Percentiles rank a stretch among this genome's conserved stretches.
phyloP scores from a whole-genome alignment of 208 protist species.

The Crithidia thermophila region DNA sequence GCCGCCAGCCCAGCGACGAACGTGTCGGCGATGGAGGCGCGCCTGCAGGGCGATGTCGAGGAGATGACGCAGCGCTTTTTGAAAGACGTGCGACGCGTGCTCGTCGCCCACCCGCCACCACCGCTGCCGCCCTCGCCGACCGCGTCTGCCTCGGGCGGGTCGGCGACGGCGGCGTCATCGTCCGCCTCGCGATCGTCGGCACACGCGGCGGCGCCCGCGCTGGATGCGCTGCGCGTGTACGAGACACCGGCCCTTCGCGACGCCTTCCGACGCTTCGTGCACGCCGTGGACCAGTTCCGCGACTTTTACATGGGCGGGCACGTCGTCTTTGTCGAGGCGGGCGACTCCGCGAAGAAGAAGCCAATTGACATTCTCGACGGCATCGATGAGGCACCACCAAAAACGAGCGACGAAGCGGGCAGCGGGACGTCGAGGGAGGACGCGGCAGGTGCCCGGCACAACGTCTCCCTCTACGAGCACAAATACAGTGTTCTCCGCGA shows the following conservation, averaged over 20 bases:
- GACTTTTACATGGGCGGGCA: conserved; percentile 35
- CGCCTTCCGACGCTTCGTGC: conserved; percentile 34
- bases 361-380: not conserved
- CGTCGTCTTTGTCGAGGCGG: not conserved
- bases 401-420: not conserved
- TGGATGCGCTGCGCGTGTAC: conserved; percentile 33
- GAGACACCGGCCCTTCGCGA: conserved; percentile 26
- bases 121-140: not conserved
- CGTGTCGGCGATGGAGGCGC: conserved; percentile 22
- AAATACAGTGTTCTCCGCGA: conserved; percentile 10
- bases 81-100: conserved; percentile 44
- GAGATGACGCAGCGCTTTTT: conserved; percentile 39
- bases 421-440: not conserved
- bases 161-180: not conserved
- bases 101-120: conserved; percentile 20
- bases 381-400: not conserved
- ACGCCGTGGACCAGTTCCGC: conserved; percentile 19
- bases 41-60: conserved; percentile 39
- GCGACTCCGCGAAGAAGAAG: too few species aligned
- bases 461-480: conserved; percentile 21
- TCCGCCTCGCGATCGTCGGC: not conserved
- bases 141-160: not conserved
- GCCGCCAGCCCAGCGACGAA: conserved; percentile 18
- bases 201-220: not conserved
- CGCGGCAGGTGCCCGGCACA: not conserved